phyloP scores from a whole-genome alignment of 305 asterid genomes.

The Rubia balearica region DNA sequence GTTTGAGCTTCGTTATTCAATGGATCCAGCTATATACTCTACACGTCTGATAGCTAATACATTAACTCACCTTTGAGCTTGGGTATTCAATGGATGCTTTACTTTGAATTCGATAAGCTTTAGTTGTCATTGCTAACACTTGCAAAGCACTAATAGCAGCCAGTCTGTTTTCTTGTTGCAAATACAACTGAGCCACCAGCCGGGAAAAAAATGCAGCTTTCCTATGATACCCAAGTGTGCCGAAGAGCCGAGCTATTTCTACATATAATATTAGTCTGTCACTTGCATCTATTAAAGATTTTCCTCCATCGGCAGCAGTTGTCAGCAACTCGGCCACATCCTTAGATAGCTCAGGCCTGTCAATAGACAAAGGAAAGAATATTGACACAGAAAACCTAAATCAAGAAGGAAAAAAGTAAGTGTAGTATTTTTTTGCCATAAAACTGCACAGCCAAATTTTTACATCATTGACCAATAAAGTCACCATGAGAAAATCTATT shows the following conservation, averaged over 20 bases:
- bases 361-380: constrained; percentile 16
- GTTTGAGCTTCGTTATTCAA: no score
- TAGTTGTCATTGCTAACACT: constrained; percentile 95
- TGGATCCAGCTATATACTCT: no score
- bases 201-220: constrained; percentile 98
- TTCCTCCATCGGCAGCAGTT: constrained; percentile 93
- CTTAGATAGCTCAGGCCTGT: constrained; percentile 87
- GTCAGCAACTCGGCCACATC: constrained; percentile 92
- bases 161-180: constrained; percentile 86
- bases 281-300: constrained; percentile 87
- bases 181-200: constrained; percentile 94
- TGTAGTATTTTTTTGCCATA: no score
- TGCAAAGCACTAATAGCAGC: constrained; percentile 98
- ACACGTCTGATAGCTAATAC: no score
- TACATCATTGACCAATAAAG: no score
- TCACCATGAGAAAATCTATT: no score
- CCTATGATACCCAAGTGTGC: constrained; percentile 86
- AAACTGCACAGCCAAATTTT: no score
- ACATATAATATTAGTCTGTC: constrained; percentile 77
- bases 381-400: constrained; percentile 7
- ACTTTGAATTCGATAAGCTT: constrained; percentile 95
- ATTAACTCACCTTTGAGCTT: constrained; percentile 43
- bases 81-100: constrained; percentile 63
- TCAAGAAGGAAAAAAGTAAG: no score
- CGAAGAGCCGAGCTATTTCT: constrained; percentile 94